Evolutionary conservation across 2,329 filamentous ascomycete species (phyloP).

Genomic region (Colletotrichum nymphaeae): DNA sequence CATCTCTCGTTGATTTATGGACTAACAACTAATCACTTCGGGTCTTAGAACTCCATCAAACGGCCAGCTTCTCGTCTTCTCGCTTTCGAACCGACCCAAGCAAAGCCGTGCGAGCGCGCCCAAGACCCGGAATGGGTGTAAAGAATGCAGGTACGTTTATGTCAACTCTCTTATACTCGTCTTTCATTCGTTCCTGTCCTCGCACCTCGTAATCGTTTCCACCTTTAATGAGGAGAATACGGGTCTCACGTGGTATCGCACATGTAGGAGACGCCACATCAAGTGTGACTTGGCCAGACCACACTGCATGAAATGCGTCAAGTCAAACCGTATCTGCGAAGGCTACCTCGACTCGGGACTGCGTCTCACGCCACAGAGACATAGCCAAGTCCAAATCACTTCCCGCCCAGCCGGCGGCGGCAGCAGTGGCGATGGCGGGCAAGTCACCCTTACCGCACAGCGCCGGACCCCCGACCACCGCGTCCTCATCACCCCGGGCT

Average conservation of each 20-base stretch:
- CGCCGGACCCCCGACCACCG: not conserved
- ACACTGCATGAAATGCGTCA: slow-evolving; percentile 49
- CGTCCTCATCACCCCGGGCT: slow-evolving; percentile 2
- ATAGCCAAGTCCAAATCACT: not conserved
- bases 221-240: not conserved
- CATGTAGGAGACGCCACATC: slow-evolving; percentile 46
- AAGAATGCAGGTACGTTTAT: slow-evolving; percentile 32
- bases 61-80: slow-evolving; percentile 20
- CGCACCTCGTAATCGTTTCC: not conserved
- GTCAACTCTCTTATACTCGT: not conserved
- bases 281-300: slow-evolving; percentile 58
- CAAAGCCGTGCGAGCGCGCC: slow-evolving; percentile 23
- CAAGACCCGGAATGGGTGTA: slow-evolving; percentile 24
- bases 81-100: slow-evolving; percentile 12
- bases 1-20: not conserved
- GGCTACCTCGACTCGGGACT: slow-evolving; percentile 9
- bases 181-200: not conserved
- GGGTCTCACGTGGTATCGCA: not conserved
- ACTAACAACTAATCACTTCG: not conserved
- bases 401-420: not conserved
- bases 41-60: not conserved
- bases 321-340: slow-evolving; percentile 14
- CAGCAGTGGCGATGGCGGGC: not conserved
- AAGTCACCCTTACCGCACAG: not conserved
- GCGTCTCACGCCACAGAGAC: not conserved